Percentiles rank a stretch among this genome's conserved stretches.
Evolutionary conservation across 306 rosid species (phyloP).

Genomic region (Ormosia semicastrata): DNA sequence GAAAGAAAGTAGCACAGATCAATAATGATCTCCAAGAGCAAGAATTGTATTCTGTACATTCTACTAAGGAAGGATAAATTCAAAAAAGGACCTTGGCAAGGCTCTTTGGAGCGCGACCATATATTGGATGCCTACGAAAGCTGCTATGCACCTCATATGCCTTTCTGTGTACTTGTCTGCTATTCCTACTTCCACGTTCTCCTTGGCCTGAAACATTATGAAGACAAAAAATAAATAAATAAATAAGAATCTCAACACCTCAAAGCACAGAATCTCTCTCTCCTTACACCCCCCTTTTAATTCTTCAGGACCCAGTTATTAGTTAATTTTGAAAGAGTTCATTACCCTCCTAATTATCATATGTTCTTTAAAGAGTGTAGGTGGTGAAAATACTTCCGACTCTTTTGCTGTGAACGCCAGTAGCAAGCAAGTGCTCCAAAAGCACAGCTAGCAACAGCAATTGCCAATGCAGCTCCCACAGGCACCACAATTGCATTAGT

Average conservation of each 20-base stretch:
- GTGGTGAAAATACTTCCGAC: constrained; percentile 97
- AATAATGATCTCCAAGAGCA: constrained; percentile 33
- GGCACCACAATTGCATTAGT: constrained; percentile 83
- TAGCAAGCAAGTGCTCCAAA: constrained; percentile 97
- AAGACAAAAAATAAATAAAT: constrained; percentile 33
- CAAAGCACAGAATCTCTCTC: constrained; percentile 20
- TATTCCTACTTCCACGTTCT: constrained; percentile 71
- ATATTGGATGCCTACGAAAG: constrained; percentile 34
- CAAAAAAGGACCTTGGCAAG: constrained; percentile 36
- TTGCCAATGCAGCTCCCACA: constrained; percentile 92
- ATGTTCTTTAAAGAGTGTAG: constrained; percentile 93
- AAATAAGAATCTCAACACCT: constrained; percentile 30
- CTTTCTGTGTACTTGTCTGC: constrained; percentile 32
- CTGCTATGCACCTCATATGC: constrained; percentile 25
- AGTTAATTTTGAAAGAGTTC: constrained; percentile 55
- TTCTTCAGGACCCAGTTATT: constrained; percentile 21
- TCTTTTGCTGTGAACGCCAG: constrained; percentile 99
- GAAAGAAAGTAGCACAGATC: constrained; percentile 30
- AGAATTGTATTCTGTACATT: constrained; percentile 57
- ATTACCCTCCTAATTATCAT: constrained; percentile 92
- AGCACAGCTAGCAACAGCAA: constrained; percentile 96
- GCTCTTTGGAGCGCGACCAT: constrained; percentile 36
- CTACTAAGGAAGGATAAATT: constrained; percentile 26
- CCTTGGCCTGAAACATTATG: constrained; percentile 80
- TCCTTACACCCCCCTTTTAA: constrained; percentile 20